Conservation (phyloP, 2,329 filamentous ascomycete species). For the Alternaria tenuissima region DNA sequence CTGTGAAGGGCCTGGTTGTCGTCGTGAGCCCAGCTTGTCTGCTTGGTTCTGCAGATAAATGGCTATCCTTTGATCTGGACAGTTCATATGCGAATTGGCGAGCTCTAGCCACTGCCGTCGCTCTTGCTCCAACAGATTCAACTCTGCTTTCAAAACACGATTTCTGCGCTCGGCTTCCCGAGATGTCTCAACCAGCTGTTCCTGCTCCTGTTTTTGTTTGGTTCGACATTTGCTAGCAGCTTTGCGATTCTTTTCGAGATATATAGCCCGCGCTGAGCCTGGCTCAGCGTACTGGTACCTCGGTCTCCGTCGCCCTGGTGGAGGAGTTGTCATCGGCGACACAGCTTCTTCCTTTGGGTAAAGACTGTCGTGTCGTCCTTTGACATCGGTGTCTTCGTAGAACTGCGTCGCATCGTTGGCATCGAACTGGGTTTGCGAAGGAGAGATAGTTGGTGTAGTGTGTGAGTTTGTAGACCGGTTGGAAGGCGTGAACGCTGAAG, state of each 20-base stretch:
- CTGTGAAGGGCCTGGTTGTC: background rate
- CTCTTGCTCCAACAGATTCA: slow-evolving; percentile 33
- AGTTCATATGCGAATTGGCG: slow-evolving; percentile 34
- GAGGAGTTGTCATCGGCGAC: slow-evolving; percentile 4
- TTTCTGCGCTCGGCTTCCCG: slow-evolving; percentile 44
- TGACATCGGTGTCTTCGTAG: background rate
- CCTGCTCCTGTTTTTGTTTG: slow-evolving; percentile 67
- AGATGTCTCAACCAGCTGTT: slow-evolving; percentile 57
- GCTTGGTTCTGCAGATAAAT: slow-evolving; percentile 40
- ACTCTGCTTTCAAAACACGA: slow-evolving; percentile 39
- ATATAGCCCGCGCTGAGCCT: slow-evolving; percentile 40
- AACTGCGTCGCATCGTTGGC: background rate
- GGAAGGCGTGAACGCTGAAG: background rate
- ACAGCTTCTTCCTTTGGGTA: slow-evolving; percentile 3
- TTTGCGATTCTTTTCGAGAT: slow-evolving; percentile 72
- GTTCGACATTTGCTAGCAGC: slow-evolving; percentile 76
- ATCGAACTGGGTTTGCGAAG: slow-evolving; percentile 6
- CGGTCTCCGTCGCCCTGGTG: slow-evolving; percentile 13
- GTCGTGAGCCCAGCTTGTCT: slow-evolving; percentile 25
- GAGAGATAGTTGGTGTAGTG: background rate
- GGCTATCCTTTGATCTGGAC: slow-evolving; percentile 34
- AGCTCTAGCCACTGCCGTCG: slow-evolving; percentile 35
- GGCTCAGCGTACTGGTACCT: slow-evolving; percentile 32
- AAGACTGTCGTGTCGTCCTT: slow-evolving; percentile 2
- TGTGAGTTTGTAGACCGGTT: background rate